Evolutionary conservation across 2,329 filamentous ascomycete species (phyloP), one percentile per base, ranked within the genome.

Genomic region (Fusarium pilosicola): DNA sequence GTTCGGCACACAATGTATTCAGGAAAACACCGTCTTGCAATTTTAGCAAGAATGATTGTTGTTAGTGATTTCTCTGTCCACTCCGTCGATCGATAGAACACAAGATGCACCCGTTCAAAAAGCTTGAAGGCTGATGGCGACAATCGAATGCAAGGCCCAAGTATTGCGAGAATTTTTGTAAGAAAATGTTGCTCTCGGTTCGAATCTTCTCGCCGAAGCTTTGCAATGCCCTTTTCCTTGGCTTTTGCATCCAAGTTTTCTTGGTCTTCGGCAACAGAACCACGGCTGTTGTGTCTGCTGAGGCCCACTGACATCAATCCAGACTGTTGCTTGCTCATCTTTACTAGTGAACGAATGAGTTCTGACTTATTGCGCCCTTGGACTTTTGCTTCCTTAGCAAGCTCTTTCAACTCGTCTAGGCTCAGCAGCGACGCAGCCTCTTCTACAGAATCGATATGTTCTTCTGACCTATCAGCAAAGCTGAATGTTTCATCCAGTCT

Each of bases 21-120:
- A 0, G 96, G 95, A 74, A 98, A 99, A 79, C 95, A 96, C 41
- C 94, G 89, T 48, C 91, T 89, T 5, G 95, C 94, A 65, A 97
- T 97, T 73, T 96, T 95, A 13, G 96, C 94, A 10, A 99, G 87
- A 49, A 99, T 97, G 61, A 98, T 96, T 1, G 95, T 96, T 4
- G 94, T 98, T 20, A 99, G 85, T 3, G 96, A 98, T 81, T 97
- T 98, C 77, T 98, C 96, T 0, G 95, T 97, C 96, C 96, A 99
- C 80, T 97, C 94, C 0, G 94, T 97, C 15, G 95, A 98, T 66
- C 96, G 89, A 81, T 98, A 98, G 81, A 98, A 99, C 34, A 99
- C 95, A 6, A 99, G 85, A 83, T 98, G 96, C 2, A 98, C 95
- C 32, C 96, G 90, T 81, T 98, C 95, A 77, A 99, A 99, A 1